Base-by-base conservation (phyloP, 352 stramenopile genomes). In the Globisporangium irregulare region DNA sequence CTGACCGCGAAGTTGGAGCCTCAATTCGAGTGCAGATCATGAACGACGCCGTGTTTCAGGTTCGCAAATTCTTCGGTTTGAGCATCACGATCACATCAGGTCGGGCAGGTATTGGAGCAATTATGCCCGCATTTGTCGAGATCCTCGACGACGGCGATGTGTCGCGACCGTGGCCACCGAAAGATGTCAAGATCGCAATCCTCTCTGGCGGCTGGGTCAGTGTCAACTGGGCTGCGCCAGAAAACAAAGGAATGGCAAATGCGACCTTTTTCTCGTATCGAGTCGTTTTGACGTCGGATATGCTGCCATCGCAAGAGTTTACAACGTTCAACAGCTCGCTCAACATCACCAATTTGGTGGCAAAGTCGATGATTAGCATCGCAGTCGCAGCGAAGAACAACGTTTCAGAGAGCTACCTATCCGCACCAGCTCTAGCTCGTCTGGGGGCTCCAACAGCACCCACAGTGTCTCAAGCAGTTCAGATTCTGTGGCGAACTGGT, bases 141-240 rank as follows among this genome's bases (percentile, higher is more conserved):
- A 85, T 90, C 25, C 18, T 75, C 0, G 82, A 90, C 61, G 82
- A 90, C 54, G 77, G 78, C 25, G 82, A 90, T 53, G 59, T 71
- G 0, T 90, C 82, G 1, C 60, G 75, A 38, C 80, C 82, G 0
- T 69, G 71, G 46, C 25, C 66, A 6, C 70, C 73, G 0, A 73
- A 64, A 22, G 53, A 27, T 6, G 18, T 87, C 36, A 59, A 59
- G 7, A 50, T 60, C 5, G 46, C 32, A 29, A 36, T 46, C 0
- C 18, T 75, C 12, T 83, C 72, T 3, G 82, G 82, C 1, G 78
- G 80, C 51, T 64, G 63, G 18, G 43, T 83, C 14, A 59, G 48
- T 6, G 22, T 79, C 36, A 73, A 41, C 15, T 90, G 82, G 82
- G 5, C 60, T 5, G 34, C 63, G 7, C 76, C 80, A 3, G 34